phyloP scores from a whole-genome alignment of 768 basidiomycete species.

The Postia placenta region DNA sequence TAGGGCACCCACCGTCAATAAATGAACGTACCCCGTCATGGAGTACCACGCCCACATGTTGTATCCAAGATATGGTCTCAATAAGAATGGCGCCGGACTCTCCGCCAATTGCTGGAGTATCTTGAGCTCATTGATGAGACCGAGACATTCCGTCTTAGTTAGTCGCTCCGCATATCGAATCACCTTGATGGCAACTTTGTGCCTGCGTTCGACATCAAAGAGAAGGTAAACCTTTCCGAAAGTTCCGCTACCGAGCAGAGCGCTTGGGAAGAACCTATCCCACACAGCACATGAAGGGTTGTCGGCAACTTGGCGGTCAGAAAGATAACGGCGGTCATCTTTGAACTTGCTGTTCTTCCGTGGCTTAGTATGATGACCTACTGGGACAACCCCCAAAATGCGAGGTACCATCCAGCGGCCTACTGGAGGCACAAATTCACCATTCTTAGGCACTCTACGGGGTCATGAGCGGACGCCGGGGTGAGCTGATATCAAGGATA shows the following conservation, averaged over 20 bases:
- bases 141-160: slow-evolving; percentile 7
- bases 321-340: no score
- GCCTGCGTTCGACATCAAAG: slow-evolving; percentile 1
- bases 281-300: no score
- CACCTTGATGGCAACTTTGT: slow-evolving; percentile 18
- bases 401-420: no score
- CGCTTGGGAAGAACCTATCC: slow-evolving; percentile 7
- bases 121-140: slow-evolving; percentile 16
- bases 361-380: no score
- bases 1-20: slow-evolving; percentile 9
- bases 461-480: no score
- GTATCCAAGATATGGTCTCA: slow-evolving; percentile 6
- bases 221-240: slow-evolving; percentile 17
- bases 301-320: no score
- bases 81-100: slow-evolving; percentile 8
- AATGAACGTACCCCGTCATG: slow-evolving; percentile 12
- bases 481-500: no score
- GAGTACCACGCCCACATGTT: slow-evolving; percentile 12
- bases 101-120: slow-evolving; percentile 8
- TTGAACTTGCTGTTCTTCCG: no score
- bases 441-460: no score
- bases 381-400: no score
- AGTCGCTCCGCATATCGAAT: slow-evolving; percentile 6
- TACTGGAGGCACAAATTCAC: no score
- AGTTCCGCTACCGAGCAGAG: slow-evolving; percentile 13